Base-by-base conservation (phyloP, 192 early-diverging fungal species). In the Funneliformis mosseae region DNA sequence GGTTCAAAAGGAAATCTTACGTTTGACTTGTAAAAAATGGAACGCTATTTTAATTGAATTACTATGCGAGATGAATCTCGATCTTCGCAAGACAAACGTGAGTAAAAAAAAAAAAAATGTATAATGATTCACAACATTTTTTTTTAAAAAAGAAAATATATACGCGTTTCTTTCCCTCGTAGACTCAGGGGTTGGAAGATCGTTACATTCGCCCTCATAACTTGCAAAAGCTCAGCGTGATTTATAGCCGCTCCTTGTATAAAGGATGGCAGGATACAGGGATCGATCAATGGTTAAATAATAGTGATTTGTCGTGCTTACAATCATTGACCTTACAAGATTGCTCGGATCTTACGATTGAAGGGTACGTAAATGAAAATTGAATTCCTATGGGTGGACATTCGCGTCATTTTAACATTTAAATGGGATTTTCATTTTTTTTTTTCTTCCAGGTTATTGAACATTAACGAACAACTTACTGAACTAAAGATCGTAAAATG, bases 361-460 rank as follows among this genome's bases (percentile, higher is more conserved):
- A 69, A 4, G 67, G 67, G 67, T 69, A 69, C 42, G 16, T 41
- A 69, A 41, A 69, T 21, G 21, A 8, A 69, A 69, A 69, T 18
- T 41, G 14, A 69, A 18, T 21, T 33, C 33, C 3, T 33, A 33
- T 33, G 33, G 3, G 0, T 3, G 33, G 5, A 28, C 12, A 27
- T 64, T 28, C 4, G 9, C 7, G 4, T 39, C 21, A 39, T 33
- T 69, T 69, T 28, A 41, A 33, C 8, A 2, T 2, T 27, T 39
- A 69, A 69, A 9, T 69, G n/a, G n/a, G n/a, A n/a, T 69, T 33
- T 42, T 0, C 18, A 5, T 39, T 7, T 39, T 39, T 28, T 38
- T 9, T 69, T 69, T 69, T 41, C 7, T 69, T 21, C 14, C 41
- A 69, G 67, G 0, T 21, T 69, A 42, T 39, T 27, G 4, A 69